phyloP scores from a whole-genome alignment of 192 early-diverging fungal species.

The Backusella luteola region DNA sequence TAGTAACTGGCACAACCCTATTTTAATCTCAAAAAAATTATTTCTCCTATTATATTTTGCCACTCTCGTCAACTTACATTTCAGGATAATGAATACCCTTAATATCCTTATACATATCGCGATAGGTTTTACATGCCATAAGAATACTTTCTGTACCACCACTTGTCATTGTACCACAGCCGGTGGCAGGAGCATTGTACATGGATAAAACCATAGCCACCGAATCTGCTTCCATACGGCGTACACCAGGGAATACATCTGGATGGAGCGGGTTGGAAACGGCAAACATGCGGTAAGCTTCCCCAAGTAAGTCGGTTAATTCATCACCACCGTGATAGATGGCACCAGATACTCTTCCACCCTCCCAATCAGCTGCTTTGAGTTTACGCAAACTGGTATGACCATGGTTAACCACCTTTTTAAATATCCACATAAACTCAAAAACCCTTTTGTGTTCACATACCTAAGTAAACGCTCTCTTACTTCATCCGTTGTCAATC shows the following conservation, averaged over 20 bases:
- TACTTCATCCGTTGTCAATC: conserved; percentile 63
- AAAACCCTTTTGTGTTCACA: neutral
- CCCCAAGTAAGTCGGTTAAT: conserved; percentile 67
- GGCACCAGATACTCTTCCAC: conserved; percentile 84
- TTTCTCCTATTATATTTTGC: neutral
- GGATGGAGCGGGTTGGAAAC: conserved; percentile 92
- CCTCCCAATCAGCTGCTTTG: conserved; percentile 73
- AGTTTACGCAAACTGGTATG: conserved; percentile 53
- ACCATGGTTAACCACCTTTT: conserved; percentile 27
- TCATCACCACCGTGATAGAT: conserved; percentile 93
- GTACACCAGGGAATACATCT: conserved; percentile 91
- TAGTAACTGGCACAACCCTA: conserved; percentile 87
- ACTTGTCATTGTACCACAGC: conserved; percentile 86
- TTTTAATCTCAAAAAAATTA: neutral
- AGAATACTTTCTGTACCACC: conserved; percentile 94
- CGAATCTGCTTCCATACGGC: conserved; percentile 94
- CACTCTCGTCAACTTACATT: conserved; percentile 61
- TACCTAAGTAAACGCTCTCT: conserved; percentile 61
- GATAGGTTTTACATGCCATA: conserved; percentile 93
- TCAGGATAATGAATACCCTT: conserved; percentile 88
- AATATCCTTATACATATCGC: conserved; percentile 75
- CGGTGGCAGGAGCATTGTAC: conserved; percentile 73
- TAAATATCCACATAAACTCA: neutral
- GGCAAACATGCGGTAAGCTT: conserved; percentile 83
- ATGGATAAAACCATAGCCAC: conserved; percentile 89